phyloP scores from a whole-genome alignment of 129 eudicot species.

The Scalesia atractyloides region DNA sequence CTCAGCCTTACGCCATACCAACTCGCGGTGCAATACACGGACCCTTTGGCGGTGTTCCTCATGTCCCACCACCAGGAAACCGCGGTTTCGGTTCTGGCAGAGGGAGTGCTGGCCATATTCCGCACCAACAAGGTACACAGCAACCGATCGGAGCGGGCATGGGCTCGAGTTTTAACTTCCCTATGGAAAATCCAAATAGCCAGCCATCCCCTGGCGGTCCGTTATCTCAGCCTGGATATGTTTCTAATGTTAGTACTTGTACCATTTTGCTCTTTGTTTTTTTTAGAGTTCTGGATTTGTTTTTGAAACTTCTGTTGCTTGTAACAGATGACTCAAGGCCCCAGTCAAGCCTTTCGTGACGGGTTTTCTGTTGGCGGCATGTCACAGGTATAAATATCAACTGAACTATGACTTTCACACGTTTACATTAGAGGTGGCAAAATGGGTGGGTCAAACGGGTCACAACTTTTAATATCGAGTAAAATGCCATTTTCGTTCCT shows the following conservation, averaged over 20 bases:
- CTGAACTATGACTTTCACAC: background rate
- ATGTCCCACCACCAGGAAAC: constrained; percentile 65
- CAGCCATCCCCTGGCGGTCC: constrained; percentile 87
- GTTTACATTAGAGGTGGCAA: background rate
- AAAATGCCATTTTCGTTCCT: background rate
- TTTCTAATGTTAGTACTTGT: constrained; percentile 59
- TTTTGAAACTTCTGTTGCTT: constrained; percentile 2
- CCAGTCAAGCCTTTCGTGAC: constrained; percentile 78
- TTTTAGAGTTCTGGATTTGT: background rate
- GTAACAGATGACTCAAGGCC: constrained; percentile 75
- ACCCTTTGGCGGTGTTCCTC: constrained; percentile 90
- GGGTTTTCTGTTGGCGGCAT: constrained; percentile 94
- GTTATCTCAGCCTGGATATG: constrained; percentile 88
- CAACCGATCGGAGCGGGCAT: constrained; percentile 61
- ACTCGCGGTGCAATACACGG: constrained; percentile 87
- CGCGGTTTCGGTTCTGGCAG: constrained; percentile 91
- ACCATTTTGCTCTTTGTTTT: background rate
- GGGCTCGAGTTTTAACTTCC: constrained; percentile 73
- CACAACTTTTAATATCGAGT: background rate
- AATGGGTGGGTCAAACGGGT: background rate
- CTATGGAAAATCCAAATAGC: constrained; percentile 75
- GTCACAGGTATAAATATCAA: constrained; percentile 71
- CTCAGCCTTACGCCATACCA: constrained; percentile 94
- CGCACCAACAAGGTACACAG: constrained; percentile 69
- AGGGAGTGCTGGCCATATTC: constrained; percentile 76